Evolutionary conservation across 345 rosid species (phyloP), one percentile per base, ranked within the genome.

Genomic region (Leavenworthia alabamica): DNA sequence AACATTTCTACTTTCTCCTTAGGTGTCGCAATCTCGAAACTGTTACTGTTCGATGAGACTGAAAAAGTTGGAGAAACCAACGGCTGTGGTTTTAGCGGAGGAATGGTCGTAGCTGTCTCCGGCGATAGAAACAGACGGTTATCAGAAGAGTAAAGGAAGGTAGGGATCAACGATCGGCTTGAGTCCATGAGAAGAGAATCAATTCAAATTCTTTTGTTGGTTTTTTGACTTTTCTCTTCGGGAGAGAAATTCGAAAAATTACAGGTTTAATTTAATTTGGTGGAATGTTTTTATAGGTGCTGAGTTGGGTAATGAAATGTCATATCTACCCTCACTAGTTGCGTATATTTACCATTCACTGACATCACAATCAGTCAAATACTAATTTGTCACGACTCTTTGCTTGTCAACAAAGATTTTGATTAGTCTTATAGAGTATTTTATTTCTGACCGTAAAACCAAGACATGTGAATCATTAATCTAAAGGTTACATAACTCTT

Each of bases 1-100:
- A 62, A 81, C 96, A 93, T 62, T 78, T 75, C 75, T 28, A 89
- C 82, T 81, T 78, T 81, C 81, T 93, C 97, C 2, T 48, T 77
- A 0, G 99, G 99, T 14, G 97, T 60, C 1, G 80, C 71, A 19
- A 93, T 75, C 67, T 58, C 52, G 9, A 89, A 67, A 39, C 62
- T 57, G 44, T 35, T 47, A 42, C 54, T 40, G 15, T 45, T 56
- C 17, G 61, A 53, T 4, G 80, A 41, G 52, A 17, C 33, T 7
- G 67, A 17, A 1, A 69, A 27, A 9, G 67, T 20, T 16, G 56
- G 37, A 14, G 64, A 42, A 29, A 53, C 24, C 60, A 66, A 13
- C 32, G 64, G 55, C 11, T 35, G 54, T 48, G 60, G 9, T 60
- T 56, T 68, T 7, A 32, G 43, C 42, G 6, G 67, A 56, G 17